phyloP scores from a whole-genome alignment of 805 yeast species.

The Torulaspora franciscae region DNA sequence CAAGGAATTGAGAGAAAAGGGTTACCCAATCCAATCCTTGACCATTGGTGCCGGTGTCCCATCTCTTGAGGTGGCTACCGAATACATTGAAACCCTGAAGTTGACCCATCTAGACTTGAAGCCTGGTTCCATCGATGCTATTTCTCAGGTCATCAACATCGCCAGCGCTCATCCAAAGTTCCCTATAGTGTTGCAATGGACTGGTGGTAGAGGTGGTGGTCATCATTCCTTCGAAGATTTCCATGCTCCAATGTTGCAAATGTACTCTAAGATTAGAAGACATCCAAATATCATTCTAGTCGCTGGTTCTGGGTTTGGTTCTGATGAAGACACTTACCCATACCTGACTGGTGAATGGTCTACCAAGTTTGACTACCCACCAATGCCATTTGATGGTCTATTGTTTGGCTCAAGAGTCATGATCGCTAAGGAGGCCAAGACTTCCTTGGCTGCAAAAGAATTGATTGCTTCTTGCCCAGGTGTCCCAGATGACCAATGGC shows the following conservation, averaged over 20 bases:
- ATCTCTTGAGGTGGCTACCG: constrained; percentile 93
- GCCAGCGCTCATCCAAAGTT: constrained; percentile 93
- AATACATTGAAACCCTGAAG: constrained; percentile 88
- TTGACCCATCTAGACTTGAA: constrained; percentile 91
- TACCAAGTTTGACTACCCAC: constrained; percentile 78
- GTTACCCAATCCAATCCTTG: constrained; percentile 92
- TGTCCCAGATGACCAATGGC: constrained; percentile 87
- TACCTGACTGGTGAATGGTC: constrained; percentile 98
- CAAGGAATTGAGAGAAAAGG: constrained; percentile 79
- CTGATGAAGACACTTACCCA: constrained; percentile 94
- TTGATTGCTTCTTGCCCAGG: constrained; percentile 90
- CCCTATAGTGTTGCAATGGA: constrained; percentile 98
- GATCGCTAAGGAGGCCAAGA: constrained; percentile 94
- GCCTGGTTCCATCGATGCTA: constrained; percentile 96
- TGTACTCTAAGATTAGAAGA: constrained; percentile 92
- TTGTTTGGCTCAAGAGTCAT: constrained; percentile 94
- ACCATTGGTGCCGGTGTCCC: constrained; percentile 99
- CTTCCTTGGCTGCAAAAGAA: constrained; percentile 89
- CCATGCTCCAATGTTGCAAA: constrained; percentile 95
- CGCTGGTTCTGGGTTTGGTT: constrained; percentile 98
- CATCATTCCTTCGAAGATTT: constrained; percentile 98
- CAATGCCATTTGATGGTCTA: constrained; percentile 99
- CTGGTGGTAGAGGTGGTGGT: constrained; percentile 99
- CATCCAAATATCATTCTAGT: constrained; percentile 81
- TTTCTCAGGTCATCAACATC: constrained; percentile 76